Percentiles rank a stretch among this genome's conserved stretches.
Evolutionary conservation across 2,329 filamentous ascomycete species (phyloP).

Genomic region (Cyphellophora attinorum): DNA sequence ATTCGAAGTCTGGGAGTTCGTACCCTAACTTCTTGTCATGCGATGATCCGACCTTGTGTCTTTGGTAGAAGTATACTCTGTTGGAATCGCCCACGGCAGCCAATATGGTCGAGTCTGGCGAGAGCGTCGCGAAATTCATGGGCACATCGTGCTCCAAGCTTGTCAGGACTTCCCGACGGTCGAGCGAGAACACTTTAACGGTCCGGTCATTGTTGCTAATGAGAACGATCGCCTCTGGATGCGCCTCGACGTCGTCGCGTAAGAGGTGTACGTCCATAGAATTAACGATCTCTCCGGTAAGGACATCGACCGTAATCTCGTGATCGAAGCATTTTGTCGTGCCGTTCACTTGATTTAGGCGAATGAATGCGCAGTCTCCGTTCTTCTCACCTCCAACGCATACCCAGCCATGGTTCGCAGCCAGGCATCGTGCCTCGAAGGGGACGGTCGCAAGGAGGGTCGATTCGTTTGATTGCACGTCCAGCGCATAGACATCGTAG

Average conservation of each 20-base stretch:
- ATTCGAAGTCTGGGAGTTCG: slow-evolving; percentile 30
- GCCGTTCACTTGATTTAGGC: slow-evolving; percentile 38
- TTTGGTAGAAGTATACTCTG: slow-evolving; percentile 71
- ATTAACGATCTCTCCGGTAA: slow-evolving; percentile 57
- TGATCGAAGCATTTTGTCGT: slow-evolving; percentile 28
- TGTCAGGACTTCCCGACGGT: slow-evolving; percentile 57
- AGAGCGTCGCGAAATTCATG: slow-evolving; percentile 91
- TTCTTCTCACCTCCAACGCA: slow-evolving; percentile 77
- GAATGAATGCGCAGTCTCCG: slow-evolving; percentile 78
- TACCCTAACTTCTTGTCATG: slow-evolving; percentile 14
- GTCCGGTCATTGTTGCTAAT: slow-evolving; percentile 88
- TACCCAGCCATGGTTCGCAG: slow-evolving; percentile 78
- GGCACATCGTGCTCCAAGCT: slow-evolving; percentile 67
- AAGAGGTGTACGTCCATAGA: slow-evolving; percentile 56
- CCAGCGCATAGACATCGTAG: slow-evolving; percentile 61
- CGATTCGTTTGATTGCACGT: slow-evolving; percentile 55
- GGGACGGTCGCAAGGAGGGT: slow-evolving; percentile 62
- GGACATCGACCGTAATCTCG: slow-evolving; percentile 31
- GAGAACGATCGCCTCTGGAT: slow-evolving; percentile 48
- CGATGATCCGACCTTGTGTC: slow-evolving; percentile 29
- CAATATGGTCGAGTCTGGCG: slow-evolving; percentile 72
- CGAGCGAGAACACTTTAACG: slow-evolving; percentile 71
- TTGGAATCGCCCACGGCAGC: slow-evolving; percentile 82
- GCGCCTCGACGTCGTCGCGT: slow-evolving; percentile 29
- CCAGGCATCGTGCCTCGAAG: slow-evolving; percentile 72